Base-by-base conservation (phyloP, 2,329 filamentous ascomycete species). In the Trichophyton equinum region DNA sequence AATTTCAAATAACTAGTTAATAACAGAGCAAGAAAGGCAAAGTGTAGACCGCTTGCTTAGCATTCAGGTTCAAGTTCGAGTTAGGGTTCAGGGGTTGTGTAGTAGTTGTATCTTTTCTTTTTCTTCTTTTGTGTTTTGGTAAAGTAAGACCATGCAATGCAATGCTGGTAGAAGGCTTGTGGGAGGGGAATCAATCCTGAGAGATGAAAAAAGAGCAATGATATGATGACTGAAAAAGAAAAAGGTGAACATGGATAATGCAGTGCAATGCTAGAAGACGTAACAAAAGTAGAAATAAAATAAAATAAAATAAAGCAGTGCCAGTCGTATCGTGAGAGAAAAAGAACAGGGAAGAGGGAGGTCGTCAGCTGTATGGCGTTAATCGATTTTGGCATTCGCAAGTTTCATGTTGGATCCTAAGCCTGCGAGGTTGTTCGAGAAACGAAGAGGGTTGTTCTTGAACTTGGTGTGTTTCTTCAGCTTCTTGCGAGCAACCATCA, bases 401-500 rank as follows among this genome's bases (percentile, higher is more conserved):
- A 92, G 78, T 64, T 81, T 81, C 58, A 84, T 81, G 33, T 25
- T 40, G 30, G 55, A 40, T 15, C 56, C 56, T 9, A 88, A 86
- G 62, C 86, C 87, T 65, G 81, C 83, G 60, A 95, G 79, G 67
- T 95, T 92, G 74, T 95, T 96, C 64, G 89, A 85, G 65, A 94
- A 83, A 62, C 85, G 84, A 63, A 89, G 77, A 49, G 85, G 83
- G 18, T 84, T 81, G 63, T 83, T 83, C 74, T 87, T 88, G 72
- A 87, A 88, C 72, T 92, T 91, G 72, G 84, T 86, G 75, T 95
- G 88, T 74, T 96, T 96, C 57, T 88, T 82, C 49, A 96, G 79
- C 62, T 89, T 87, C 78, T 95, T 96, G 62, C 94, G 81, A 6
- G 94, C 94, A 40, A 97, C 94, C 94, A 99, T 99, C 63, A 99